A percentile compares a stretch with the other conserved stretches of the same genome.
These are phyloP conservation scores for Nemania bipapillata DNA, from an alignment of 2,329 filamentous ascomycete genomes.

Conservation along the genomic window DNA sequence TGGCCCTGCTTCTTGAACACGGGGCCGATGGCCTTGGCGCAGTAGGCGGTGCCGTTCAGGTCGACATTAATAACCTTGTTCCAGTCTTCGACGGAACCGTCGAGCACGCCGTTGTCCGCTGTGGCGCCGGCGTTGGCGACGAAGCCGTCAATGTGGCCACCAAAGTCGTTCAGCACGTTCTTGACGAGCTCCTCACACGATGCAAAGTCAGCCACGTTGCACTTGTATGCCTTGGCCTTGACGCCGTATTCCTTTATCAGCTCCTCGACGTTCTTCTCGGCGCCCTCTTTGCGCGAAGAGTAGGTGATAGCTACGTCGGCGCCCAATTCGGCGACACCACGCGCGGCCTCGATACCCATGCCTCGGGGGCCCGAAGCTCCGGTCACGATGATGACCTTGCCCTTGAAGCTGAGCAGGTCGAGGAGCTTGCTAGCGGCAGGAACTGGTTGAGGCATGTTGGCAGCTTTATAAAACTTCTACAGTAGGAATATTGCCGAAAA, in stretches of 20 bases:
- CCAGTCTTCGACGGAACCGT: slow-evolving; percentile 67
- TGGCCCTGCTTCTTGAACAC: slow-evolving; percentile 70
- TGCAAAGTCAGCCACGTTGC: slow-evolving; percentile 65
- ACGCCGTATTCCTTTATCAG: slow-evolving; percentile 74
- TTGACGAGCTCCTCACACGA: slow-evolving; percentile 65
- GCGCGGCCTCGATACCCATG: slow-evolving; percentile 75
- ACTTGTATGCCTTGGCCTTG: slow-evolving; percentile 70
- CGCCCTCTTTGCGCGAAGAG: slow-evolving; percentile 74
- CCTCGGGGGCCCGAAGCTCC: slow-evolving; percentile 76
- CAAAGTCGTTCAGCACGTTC: slow-evolving; percentile 78
- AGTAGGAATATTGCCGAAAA: no score
- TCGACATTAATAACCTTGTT: slow-evolving; percentile 69
- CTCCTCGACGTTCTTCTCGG: slow-evolving; percentile 72
- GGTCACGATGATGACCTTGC: slow-evolving; percentile 76
- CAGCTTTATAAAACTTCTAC: no score
- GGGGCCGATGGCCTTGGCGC: slow-evolving; percentile 67
- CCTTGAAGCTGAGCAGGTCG: slow-evolving; percentile 77
- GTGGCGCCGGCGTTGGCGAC: slow-evolving; percentile 77
- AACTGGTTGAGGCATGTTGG: slow-evolving; percentile 65
- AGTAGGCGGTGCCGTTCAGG: slow-evolving; percentile 74
- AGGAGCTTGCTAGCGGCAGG: slow-evolving; percentile 68
- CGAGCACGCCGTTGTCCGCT: slow-evolving; percentile 66
- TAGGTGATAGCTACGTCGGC: slow-evolving; percentile 78
- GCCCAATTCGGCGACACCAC: slow-evolving; percentile 76
- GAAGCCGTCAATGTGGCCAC: slow-evolving; percentile 77